A percentile compares a stretch with the other conserved stretches of the same genome.
Conservation (phyloP, 257 asterid genomes). For the Hygrophila difformis region DNA sequence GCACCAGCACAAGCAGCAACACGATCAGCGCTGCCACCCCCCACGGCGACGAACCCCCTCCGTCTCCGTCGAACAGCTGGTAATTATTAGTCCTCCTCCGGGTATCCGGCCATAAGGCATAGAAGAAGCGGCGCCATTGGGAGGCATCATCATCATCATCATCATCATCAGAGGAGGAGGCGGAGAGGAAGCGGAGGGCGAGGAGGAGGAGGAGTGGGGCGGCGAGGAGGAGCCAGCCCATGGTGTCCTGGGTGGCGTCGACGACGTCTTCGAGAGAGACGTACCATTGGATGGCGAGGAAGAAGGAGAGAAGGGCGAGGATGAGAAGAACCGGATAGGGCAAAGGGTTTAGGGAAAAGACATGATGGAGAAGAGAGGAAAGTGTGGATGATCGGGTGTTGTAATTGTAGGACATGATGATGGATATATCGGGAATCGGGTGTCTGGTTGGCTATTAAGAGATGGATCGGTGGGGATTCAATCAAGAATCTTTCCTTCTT, state of each 20-base stretch:
- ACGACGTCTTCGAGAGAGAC: constrained; percentile 59
- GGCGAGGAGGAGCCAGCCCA: constrained; percentile 72
- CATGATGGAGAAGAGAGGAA: constrained; percentile 42
- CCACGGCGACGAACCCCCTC: constrained; percentile 74
- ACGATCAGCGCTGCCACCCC: constrained; percentile 74
- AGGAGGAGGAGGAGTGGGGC: constrained; percentile 53
- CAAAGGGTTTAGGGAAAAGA: constrained; percentile 46
- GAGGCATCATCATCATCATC: constrained; percentile 28
- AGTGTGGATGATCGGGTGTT: neutral
- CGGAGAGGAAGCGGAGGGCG: constrained; percentile 46
- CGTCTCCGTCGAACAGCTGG: constrained; percentile 17
- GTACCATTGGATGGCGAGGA: constrained; percentile 80
- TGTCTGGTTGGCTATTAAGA: no score
- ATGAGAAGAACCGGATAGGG: constrained; percentile 73
- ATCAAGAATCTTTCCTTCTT: no score
- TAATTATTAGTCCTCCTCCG: constrained; percentile 17
- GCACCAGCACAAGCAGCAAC: constrained; percentile 55
- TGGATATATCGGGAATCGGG: no score
- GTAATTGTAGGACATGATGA: no score
- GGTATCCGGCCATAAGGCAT: constrained; percentile 45
- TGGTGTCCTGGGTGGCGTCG: constrained; percentile 60
- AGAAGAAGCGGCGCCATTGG: constrained; percentile 28
- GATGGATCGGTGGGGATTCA: no score
- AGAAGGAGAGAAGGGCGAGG: constrained; percentile 50
- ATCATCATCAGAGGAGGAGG: no score